Base-by-base conservation (phyloP, 2,329 filamentous ascomycete species). In the Parastagonospora avenae region DNA sequence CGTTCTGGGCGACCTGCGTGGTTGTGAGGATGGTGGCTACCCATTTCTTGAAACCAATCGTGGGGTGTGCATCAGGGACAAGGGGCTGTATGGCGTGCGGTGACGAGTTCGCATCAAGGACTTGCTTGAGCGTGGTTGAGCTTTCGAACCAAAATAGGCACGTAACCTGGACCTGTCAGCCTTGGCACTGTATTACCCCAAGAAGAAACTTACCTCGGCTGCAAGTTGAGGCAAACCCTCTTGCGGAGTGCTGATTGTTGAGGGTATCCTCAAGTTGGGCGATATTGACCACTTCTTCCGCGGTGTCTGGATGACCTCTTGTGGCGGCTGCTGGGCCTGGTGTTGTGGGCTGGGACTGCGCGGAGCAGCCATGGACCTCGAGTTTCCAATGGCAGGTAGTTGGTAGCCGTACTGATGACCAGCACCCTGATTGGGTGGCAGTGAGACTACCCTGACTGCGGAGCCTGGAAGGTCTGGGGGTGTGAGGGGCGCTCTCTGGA, bases 91-190 rank as follows among this genome's bases (percentile, higher is more conserved):
- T 70, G 31, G 78, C 58, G 33, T 69, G 57, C 62, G 66, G 58
- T 56, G 77, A 69, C 8, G 74, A 73, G 32, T 75, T 74, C 5
- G 84, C 76, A 8, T 86, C 84, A 69, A 92, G 88, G 32, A 92
- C 90, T 50, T 85, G 82, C 61, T 89, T 84, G 12, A 97, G 78
- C 16, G 89, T 88, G n/a, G 88, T 83, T 37, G 90, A 88, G 12
- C 89, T 89, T 74, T 97, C 92, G 71, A 97, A 97, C 93, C 94
- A 97, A 77, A 97, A 97, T 11, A 99, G 81, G 69, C 93, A 97
- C 10, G 93, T 96, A 74, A 97, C 90, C 90, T 96, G 36, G 12
- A 33, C 42, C 16, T 27, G 52, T 64, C 42, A 63, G 44, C 19
- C 30, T 57, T 47, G 58, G 42, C 4, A 7, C 11, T 42, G 19